Evolutionary conservation across 768 basidiomycete species (phyloP).

Genomic region (Cystobasidium ongulense): DNA sequence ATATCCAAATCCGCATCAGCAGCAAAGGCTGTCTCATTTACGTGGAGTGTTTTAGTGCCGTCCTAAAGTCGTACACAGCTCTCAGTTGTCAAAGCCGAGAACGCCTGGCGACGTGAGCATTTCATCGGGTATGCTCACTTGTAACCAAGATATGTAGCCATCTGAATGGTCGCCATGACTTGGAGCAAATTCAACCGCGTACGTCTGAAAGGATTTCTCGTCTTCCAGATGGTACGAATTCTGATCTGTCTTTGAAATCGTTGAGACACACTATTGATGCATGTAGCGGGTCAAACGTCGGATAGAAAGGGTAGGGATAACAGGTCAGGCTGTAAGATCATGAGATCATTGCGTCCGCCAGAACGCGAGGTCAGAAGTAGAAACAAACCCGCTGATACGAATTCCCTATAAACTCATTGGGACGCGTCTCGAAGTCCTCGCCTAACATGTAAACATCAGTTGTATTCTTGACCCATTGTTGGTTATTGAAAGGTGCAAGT

Average conservation of each 20-base stretch:
- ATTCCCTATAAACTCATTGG: conserved; percentile 59
- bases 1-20: conserved; percentile 57
- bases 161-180: conserved; percentile 53
- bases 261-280: conserved; percentile 48
- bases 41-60: neutral
- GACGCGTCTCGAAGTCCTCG: conserved; percentile 43
- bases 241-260: neutral
- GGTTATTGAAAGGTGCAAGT: neutral
- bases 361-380: conserved; percentile 51
- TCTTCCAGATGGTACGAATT: neutral
- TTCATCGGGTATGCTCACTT: neutral
- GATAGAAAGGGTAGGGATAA: too few relatives aligned
- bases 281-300: conserved; percentile 50
- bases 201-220: conserved; percentile 42
- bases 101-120: too few relatives aligned
- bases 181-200: conserved; percentile 60
- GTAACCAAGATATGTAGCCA: conserved; percentile 70
- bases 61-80: neutral
- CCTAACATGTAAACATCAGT: conserved; percentile 41
- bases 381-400: conserved; percentile 57
- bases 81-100: too few relatives aligned
- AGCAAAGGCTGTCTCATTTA: conserved; percentile 48
- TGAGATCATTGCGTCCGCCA: too few relatives aligned
- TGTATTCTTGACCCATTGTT: conserved; percentile 53
- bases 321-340: too few relatives aligned